Evolutionary conservation across 192 early-diverging fungal genomes (phyloP), one percentile per base, ranked within the genome.

Genomic region (Oehlia diaphana): DNA sequence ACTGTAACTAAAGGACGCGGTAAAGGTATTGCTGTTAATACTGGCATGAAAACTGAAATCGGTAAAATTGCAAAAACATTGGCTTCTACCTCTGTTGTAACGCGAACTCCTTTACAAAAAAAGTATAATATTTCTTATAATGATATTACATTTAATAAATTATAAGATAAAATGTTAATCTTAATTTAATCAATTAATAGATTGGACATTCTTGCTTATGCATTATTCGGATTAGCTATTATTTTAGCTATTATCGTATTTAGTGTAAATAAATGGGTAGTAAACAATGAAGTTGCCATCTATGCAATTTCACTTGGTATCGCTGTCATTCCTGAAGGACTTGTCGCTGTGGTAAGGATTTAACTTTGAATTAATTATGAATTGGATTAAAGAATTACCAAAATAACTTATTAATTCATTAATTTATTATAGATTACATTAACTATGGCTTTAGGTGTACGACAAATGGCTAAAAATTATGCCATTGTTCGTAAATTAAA

Each of bases 271-370:
- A 89, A 88, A 74, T 93, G 92, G 83, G 81, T 88, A 39, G 81
- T 91, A 69, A 84, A 75, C 33, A 85, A 84, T 50, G 91, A 93
- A 37, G 85, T 90, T 28, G 86, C 89, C 7, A 82, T 93, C 26
- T 93, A 93, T 80, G 97, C 94, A 35, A 92, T 98, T 64, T 92
- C 92, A 53, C 87, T 97, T 53, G 94, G 93, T 28, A 96, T 98
- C 81, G 92, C 95, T n/a, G 93, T 97, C 31, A 96, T 98, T 83
- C 97, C 97, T 58, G 96, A 97, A 84, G 97, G 96, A 80, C 89
- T 97, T 23, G 90, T 98, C 58, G 96, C 96, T 33, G 96, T 98
- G 28, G 95, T 64, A 2, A 7, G 39, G 0, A 39, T 39, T 39
- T 35, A 3, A 35, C 35, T 35, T 35, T 26, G 35, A 37, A 37